Conservation (phyloP, 108 stramenopile species). For the Poteriospumella lacustris region DNA sequence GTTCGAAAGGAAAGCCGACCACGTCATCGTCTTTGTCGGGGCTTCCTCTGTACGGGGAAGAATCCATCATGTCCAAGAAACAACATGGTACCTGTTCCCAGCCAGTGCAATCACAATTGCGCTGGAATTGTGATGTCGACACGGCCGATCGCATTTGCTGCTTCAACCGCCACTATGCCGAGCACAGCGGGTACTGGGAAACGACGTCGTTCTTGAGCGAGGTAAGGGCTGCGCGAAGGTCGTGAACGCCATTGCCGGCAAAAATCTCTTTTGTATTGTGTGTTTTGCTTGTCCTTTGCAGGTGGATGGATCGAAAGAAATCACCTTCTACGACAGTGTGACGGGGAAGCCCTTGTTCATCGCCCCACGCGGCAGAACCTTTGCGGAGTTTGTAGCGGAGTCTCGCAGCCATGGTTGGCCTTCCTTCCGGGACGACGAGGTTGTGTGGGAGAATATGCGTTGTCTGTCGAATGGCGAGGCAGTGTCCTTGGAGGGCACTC, state of each 20-base stretch:
- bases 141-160: constrained; percentile 73
- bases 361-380: constrained; percentile 60
- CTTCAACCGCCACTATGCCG: constrained; percentile 58
- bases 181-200: constrained; percentile 30
- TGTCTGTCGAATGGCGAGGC: constrained; percentile 74
- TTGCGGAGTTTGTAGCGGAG: constrained; percentile 65
- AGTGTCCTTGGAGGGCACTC: constrained; percentile 71
- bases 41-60: constrained; percentile 40
- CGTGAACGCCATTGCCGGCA: constrained; percentile 18
- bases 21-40: too few species aligned
- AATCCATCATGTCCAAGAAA: constrained; percentile 53
- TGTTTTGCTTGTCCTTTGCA: constrained; percentile 56
- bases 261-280: constrained; percentile 51
- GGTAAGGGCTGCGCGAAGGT: neutral
- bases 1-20: too few species aligned
- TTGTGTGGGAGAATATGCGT: constrained; percentile 79
- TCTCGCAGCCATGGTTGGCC: constrained; percentile 73
- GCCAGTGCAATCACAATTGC: constrained; percentile 62
- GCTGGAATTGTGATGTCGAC: constrained; percentile 65
- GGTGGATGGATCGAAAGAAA: neutral
- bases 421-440: constrained; percentile 67
- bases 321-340: constrained; percentile 15
- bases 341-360: constrained; percentile 62
- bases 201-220: constrained; percentile 10
- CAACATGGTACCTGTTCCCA: constrained; percentile 47